phyloP scores from a whole-genome alignment of 805 yeast genomes.

The Zygosaccharomyces pseudorouxii region DNA sequence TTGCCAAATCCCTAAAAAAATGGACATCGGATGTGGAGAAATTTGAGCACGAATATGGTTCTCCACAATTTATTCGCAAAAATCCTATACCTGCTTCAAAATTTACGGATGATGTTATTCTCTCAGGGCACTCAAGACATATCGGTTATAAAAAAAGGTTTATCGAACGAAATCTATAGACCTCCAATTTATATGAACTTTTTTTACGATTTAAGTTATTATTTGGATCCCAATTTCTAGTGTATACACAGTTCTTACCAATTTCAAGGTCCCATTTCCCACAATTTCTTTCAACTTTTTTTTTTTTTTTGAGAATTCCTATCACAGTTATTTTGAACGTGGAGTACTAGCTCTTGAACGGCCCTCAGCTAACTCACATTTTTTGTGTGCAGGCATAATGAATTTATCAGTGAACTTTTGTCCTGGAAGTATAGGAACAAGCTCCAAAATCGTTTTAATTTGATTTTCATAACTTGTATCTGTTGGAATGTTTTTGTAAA shows the following conservation, averaged over 20 bases:
- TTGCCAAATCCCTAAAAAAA: neutral
- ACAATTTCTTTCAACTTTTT: neutral
- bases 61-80: slow-evolving; percentile 6
- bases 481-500: slow-evolving; percentile 60
- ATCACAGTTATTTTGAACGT: neutral
- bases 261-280: neutral
- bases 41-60: slow-evolving; percentile 15
- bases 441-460: slow-evolving; percentile 51
- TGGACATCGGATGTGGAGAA: slow-evolving; percentile 20
- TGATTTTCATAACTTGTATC: slow-evolving; percentile 49
- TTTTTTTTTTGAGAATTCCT: neutral
- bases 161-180: slow-evolving; percentile 2
- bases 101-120: slow-evolving; percentile 8
- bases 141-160: slow-evolving; percentile 17
- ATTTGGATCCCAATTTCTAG: neutral
- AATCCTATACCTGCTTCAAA: slow-evolving; percentile 13
- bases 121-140: slow-evolving; percentile 8
- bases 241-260: neutral
- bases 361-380: slow-evolving; percentile 35
- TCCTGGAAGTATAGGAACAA: slow-evolving; percentile 82
- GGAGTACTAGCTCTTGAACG: slow-evolving; percentile 1
- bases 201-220: neutral
- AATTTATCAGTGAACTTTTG: slow-evolving; percentile 62
- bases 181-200: neutral
- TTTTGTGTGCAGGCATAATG: slow-evolving; percentile 62